These are phyloP conservation scores for Monosporascus sp. DNA, from an alignment of 2,329 filamentous ascomycete species.

Conservation along the genomic window DNA sequence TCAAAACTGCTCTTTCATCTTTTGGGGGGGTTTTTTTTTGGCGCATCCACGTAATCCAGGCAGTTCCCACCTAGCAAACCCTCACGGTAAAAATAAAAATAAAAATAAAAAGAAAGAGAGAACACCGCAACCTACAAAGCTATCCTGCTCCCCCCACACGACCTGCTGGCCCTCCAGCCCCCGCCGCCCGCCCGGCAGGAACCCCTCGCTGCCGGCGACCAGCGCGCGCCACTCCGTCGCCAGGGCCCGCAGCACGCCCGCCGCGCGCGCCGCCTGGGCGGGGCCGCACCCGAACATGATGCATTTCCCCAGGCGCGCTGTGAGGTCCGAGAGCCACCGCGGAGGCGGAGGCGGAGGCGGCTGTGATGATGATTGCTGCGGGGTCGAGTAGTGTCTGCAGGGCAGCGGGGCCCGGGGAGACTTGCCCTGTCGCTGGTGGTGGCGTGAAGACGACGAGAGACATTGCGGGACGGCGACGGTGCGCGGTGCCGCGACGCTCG, in stretches of 20 bases:
- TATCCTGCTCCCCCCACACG: conserved; percentile 67
- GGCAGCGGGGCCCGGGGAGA: too few relatives aligned
- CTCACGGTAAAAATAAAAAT: neutral
- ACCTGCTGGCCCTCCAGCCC: conserved; percentile 20
- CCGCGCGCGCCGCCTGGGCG: conserved; percentile 52
- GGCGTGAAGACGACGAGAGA: too few relatives aligned
- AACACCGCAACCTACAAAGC: conserved; percentile 27
- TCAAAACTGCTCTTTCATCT: too few relatives aligned
- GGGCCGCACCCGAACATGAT: conserved; percentile 65
- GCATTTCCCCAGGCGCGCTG: conserved; percentile 64
- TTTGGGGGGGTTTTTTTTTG: too few relatives aligned
- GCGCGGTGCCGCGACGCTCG: too few relatives aligned
- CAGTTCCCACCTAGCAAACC: conserved; percentile 16
- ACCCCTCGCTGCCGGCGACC: conserved; percentile 21
- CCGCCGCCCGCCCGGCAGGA: conserved; percentile 13
- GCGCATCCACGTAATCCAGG: conserved; percentile 22
- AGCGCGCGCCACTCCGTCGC: conserved; percentile 58
- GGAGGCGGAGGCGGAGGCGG: conserved; percentile 35
- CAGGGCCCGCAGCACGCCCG: conserved; percentile 52
- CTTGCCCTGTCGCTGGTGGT: too few relatives aligned
- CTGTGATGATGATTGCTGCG: conserved; percentile 4
- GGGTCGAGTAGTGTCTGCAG: too few relatives aligned
- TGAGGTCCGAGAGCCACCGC: conserved; percentile 65
- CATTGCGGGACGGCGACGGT: too few relatives aligned
- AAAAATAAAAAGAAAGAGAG: neutral